Conservation (phyloP, 768 basidiomycete species). For the Suillus subaureus region DNA sequence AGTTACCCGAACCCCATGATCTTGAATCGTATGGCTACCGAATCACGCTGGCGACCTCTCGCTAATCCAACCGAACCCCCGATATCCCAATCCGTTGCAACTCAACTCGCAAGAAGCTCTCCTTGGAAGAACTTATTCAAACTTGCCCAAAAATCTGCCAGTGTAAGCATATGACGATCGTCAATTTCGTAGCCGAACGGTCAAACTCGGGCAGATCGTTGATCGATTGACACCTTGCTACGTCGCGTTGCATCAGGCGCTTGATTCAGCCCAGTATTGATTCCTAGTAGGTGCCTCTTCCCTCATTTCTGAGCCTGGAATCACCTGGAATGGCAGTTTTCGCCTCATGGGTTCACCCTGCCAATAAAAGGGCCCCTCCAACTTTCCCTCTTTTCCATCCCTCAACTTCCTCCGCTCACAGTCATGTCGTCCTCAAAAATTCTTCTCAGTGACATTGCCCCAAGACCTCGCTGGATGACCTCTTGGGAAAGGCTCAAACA, state of each 20-base stretch:
- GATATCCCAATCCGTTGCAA: not conserved
- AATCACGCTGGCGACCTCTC: not conserved
- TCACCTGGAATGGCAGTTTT: not conserved
- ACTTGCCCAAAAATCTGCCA: too few species aligned
- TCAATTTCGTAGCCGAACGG: not conserved
- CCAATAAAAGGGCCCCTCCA: not conserved
- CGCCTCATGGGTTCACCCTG: not conserved
- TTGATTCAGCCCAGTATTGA: not conserved
- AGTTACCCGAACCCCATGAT: too few species aligned
- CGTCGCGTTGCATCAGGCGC: not conserved
- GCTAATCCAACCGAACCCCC: not conserved
- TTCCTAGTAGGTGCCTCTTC: not conserved
- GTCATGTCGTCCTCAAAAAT: constrained; percentile 32
- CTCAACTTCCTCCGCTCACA: not conserved
- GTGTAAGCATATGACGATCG: not conserved
- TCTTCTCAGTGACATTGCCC: constrained; percentile 44
- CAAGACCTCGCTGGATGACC: constrained; percentile 41
- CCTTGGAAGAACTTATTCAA: too few species aligned
- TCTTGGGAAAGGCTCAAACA: constrained; percentile 55
- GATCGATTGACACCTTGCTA: not conserved
- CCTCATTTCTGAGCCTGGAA: not conserved
- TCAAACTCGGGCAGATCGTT: not conserved
- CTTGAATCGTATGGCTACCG: not conserved
- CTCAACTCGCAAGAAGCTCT: not conserved
- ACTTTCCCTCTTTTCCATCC: not conserved